phyloP scores from a whole-genome alignment of 371 early-diverging fungal genomes.

The Circinella minor region DNA sequence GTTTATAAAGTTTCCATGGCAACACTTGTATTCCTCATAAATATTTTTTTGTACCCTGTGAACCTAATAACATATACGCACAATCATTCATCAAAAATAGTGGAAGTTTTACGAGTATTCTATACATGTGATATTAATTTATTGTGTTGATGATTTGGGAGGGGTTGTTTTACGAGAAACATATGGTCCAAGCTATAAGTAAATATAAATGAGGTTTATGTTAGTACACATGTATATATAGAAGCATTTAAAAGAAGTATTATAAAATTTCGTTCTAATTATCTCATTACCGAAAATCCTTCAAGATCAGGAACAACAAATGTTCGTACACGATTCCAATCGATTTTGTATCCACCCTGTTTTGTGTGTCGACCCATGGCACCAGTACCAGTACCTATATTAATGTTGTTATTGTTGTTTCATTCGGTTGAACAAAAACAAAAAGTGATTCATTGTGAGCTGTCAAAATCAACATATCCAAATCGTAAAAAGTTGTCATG shows the following conservation, averaged over 20 bases:
- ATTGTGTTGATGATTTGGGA: slow-evolving; percentile 10
- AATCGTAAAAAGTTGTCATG: background rate
- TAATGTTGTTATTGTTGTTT: background rate
- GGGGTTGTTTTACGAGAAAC: slow-evolving; percentile 64
- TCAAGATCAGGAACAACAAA: slow-evolving; percentile 82
- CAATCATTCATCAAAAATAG: too few species aligned
- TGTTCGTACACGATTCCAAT: slow-evolving; percentile 77
- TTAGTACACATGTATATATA: background rate
- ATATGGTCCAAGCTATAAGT: slow-evolving; percentile 68
- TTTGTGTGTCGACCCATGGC: slow-evolving; percentile 87
- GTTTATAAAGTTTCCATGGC: too few species aligned
- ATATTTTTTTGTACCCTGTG: too few species aligned
- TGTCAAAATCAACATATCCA: too few species aligned
- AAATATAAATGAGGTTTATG: background rate
- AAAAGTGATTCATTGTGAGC: too few species aligned
- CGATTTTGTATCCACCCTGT: slow-evolving; percentile 75
- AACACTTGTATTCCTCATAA: too few species aligned
- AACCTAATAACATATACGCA: too few species aligned
- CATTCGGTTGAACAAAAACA: too few species aligned
- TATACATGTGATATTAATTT: background rate
- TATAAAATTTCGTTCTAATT: too few species aligned
- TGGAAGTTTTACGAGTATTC: background rate
- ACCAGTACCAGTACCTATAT: slow-evolving; percentile 78
- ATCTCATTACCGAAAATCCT: slow-evolving; percentile 62
- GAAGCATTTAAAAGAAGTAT: too few species aligned